phyloP scores from a whole-genome alignment of 1,284 basidiomycete species.

The Cutaneotrichosporon spelunceum region DNA sequence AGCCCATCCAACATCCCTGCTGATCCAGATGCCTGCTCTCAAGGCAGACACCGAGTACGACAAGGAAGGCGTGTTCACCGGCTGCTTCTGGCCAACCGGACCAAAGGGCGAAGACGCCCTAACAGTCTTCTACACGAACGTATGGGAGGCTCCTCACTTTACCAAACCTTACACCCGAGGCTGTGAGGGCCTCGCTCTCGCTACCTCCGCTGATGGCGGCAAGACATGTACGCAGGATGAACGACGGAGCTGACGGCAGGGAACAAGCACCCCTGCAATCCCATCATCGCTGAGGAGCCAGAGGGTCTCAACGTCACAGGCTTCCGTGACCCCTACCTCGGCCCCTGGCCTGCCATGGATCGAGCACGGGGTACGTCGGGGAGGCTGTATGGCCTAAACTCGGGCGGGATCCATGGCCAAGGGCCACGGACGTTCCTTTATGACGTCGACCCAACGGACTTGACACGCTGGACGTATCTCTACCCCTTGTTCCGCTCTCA shows the following conservation, averaged over 20 bases:
- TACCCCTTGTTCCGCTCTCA: constrained; percentile 14
- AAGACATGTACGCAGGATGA: constrained; percentile 18
- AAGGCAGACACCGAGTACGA: constrained; percentile 22
- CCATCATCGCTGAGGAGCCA: constrained; percentile 21
- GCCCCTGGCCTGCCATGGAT: constrained; percentile 26
- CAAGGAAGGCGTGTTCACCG: constrained; percentile 25
- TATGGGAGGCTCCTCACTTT: constrained; percentile 13
- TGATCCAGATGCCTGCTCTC: constrained; percentile 13
- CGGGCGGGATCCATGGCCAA: constrained; percentile 19
- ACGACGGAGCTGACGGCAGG: constrained; percentile 13
- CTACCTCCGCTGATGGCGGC: constrained; percentile 21
- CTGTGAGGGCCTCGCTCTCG: constrained; percentile 23
- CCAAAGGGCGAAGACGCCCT: constrained; percentile 8
- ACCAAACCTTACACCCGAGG: constrained; percentile 18
- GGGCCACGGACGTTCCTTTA: constrained; percentile 25
- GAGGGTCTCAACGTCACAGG: constrained; percentile 19
- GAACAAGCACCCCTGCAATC: constrained; percentile 22
- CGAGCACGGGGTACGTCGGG: neutral
- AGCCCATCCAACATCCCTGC: neutral
- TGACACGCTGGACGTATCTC: constrained; percentile 24
- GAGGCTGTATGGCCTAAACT: constrained; percentile 24
- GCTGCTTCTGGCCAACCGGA: constrained; percentile 16
- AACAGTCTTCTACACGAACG: constrained; percentile 21
- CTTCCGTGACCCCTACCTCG: constrained; percentile 27
- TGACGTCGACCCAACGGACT: constrained; percentile 19